Conservation (phyloP, 1,284 basidiomycete genomes). For the Rhodotorula sp. region DNA sequence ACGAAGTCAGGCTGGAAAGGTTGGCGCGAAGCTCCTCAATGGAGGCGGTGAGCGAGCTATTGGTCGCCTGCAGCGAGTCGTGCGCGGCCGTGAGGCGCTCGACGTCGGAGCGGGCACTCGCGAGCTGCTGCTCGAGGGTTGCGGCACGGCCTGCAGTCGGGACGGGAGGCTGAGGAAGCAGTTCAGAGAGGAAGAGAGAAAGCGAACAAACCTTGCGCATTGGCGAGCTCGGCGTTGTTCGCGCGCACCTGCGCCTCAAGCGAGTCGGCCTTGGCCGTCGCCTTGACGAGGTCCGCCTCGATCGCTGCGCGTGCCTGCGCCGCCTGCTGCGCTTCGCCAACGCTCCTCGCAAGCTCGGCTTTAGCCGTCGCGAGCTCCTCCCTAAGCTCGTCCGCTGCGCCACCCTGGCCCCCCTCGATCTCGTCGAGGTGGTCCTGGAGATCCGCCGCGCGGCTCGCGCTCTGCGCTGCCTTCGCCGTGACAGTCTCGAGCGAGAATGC, state of each 20-base stretch:
- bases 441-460: conserved; percentile 10
- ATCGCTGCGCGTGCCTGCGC: not conserved
- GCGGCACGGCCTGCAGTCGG: conserved; percentile 4
- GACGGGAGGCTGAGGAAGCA: too few species aligned
- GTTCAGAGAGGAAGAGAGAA: not conserved
- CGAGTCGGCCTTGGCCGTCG: conserved; percentile 19
- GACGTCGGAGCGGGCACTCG: conserved; percentile 17
- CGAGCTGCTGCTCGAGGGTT: conserved; percentile 27
- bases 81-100: conserved; percentile 14
- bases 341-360: conserved; percentile 11
- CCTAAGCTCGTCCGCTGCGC: too few species aligned
- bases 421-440: conserved; percentile 21
- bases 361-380: not conserved
- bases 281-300: conserved; percentile 10
- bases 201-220: not conserved
- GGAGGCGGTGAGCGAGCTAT: conserved; percentile 8
- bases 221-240: not conserved
- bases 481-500: conserved; percentile 21
- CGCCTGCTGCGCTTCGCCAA: not conserved
- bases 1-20: conserved; percentile 13
- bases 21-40: conserved; percentile 29
- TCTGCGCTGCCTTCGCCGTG: conserved; percentile 20
- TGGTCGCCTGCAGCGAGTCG: conserved; percentile 10
- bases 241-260: conserved; percentile 18
- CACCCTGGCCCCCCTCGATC: conserved; percentile 1